phyloP scores from a whole-genome alignment of 345 rosid genomes.

The Raphanus sativus region DNA sequence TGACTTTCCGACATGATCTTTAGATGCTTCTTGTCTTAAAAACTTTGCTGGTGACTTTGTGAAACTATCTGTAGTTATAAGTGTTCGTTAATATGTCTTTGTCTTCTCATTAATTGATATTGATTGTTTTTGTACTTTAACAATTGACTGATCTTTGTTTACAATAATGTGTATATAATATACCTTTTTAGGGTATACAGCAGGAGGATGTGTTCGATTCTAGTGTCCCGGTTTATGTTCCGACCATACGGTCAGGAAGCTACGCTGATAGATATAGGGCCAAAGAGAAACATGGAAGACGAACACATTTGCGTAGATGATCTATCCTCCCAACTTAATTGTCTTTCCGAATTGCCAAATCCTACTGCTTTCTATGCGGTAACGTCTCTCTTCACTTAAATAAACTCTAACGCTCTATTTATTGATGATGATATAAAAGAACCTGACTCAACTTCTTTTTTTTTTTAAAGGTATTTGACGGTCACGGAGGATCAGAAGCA shows the following conservation, averaged over 20 bases:
- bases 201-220: slow-evolving; percentile 21
- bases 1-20: not conserved
- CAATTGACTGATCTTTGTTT: too few species aligned
- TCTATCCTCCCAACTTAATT: slow-evolving; percentile 59
- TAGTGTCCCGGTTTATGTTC: slow-evolving; percentile 39
- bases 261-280: slow-evolving; percentile 70
- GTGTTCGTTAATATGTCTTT: too few species aligned
- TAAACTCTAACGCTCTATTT: not conserved
- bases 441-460: slow-evolving; percentile 4
- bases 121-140: too few species aligned
- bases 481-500: slow-evolving; percentile 92
- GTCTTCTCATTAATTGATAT: too few species aligned
- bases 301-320: slow-evolving; percentile 85
- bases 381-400: not conserved
- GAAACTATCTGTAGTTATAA: too few species aligned
- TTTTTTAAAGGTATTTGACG: slow-evolving; percentile 58
- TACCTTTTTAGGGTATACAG: not conserved
- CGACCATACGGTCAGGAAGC: slow-evolving; percentile 81
- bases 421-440: too few species aligned
- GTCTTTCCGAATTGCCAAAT: slow-evolving; percentile 47
- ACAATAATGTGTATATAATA: too few species aligned
- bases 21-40: too few species aligned
- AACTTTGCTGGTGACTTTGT: too few species aligned
- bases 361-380: slow-evolving; percentile 93
- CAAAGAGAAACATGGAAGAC: slow-evolving; percentile 72